These are phyloP conservation scores for Aspergillus indologenus DNA, from an alignment of 495 filamentous ascomycete genomes.

Conservation along the genomic window DNA sequence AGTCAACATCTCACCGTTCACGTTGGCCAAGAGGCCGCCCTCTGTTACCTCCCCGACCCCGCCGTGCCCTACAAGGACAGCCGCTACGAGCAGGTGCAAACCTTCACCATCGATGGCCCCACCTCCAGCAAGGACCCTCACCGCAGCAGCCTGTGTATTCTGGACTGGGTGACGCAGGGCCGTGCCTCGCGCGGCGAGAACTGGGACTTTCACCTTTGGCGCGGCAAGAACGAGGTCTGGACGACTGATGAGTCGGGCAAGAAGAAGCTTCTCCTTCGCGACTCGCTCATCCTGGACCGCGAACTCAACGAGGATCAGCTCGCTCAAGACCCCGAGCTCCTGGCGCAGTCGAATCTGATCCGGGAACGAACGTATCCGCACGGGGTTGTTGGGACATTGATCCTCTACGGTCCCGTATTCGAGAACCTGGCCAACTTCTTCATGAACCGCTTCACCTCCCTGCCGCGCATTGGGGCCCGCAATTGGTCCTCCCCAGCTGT, in stretches of 20 bases:
- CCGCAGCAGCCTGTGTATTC: conserved; percentile 63
- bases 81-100: conserved; percentile 77
- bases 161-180: conserved; percentile 92
- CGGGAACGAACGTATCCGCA: conserved; percentile 43
- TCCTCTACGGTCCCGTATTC: conserved; percentile 74
- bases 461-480: conserved; percentile 81
- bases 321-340: conserved; percentile 9
- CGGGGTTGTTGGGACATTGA: conserved; percentile 76
- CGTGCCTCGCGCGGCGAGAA: conserved; percentile 84
- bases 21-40: conserved; percentile 58
- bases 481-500: conserved; percentile 54
- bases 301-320: conserved; percentile 35
- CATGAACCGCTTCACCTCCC: conserved; percentile 65
- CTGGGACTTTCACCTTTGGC: conserved; percentile 78
- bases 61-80: conserved; percentile 82
- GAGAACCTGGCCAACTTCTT: conserved; percentile 64
- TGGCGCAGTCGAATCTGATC: conserved; percentile 53
- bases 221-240: conserved; percentile 85
- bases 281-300: conserved; percentile 72
- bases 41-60: conserved; percentile 94
- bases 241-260: conserved; percentile 36
- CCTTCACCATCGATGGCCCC: conserved; percentile 59
- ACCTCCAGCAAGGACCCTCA: conserved; percentile 44
- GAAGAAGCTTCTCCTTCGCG: conserved; percentile 69
- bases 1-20: conserved; percentile 65